Conservation (phyloP, 345 rosid genomes). For the Dipteronia sinensis region DNA sequence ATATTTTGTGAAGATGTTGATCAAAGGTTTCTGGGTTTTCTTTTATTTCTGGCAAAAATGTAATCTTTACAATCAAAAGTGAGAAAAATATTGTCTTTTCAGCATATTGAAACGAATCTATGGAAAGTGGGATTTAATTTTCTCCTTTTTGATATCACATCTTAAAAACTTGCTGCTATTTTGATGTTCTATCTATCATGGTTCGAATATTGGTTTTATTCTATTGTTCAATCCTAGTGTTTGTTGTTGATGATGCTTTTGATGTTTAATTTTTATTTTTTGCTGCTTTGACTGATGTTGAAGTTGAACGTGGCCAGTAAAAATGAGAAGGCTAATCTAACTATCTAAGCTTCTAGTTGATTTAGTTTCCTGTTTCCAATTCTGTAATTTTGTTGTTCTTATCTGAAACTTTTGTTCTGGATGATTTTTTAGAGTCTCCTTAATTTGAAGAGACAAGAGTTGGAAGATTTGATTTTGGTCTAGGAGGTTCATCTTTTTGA, state of each 20-base stretch:
- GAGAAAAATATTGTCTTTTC: constrained; percentile 29
- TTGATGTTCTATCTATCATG: constrained; percentile 1
- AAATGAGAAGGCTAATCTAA: constrained; percentile 24
- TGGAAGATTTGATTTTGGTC: constrained; percentile 27
- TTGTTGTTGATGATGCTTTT: constrained; percentile 17
- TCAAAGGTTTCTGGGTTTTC: constrained; percentile 2
- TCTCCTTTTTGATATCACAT: neutral
- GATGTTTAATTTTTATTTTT: neutral
- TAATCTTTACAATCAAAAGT: constrained; percentile 36
- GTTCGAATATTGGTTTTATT: constrained; percentile 34
- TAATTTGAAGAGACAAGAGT: constrained; percentile 19
- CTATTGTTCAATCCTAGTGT: constrained; percentile 16
- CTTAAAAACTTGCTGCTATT: too few relatives aligned
- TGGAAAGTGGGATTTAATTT: constrained; percentile 34
- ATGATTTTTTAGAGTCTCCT: constrained; percentile 7
- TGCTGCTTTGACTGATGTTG: constrained; percentile 8
- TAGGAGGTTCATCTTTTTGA: neutral
- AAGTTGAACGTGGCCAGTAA: constrained; percentile 2
- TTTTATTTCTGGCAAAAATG: constrained; percentile 9
- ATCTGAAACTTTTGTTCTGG: constrained; percentile 13
- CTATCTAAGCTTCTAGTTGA: neutral
- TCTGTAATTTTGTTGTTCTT: constrained; percentile 15
- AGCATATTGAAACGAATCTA: constrained; percentile 33
- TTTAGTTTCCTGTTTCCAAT: neutral
- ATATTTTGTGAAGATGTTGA: neutral